A percentile compares a stretch with the other conserved stretches of the same genome.
Evolutionary conservation across 1,139 yeast species (phyloP).

Genomic region (Meyerozyma guilliermondii): DNA sequence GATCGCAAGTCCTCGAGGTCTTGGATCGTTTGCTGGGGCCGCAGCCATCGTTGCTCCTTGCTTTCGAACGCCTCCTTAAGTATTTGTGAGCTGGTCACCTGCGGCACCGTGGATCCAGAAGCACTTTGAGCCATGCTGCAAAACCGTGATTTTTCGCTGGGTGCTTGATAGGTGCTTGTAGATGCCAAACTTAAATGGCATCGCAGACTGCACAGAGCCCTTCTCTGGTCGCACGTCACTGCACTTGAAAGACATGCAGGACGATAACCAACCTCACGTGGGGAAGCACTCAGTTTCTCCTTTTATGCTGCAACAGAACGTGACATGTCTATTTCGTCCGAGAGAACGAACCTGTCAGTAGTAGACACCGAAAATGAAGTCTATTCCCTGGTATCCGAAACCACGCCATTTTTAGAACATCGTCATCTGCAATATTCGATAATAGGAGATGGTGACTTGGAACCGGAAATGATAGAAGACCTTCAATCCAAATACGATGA

Average conservation of each 20-base stretch:
- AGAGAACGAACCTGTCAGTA: neutral
- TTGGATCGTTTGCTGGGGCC: constrained; percentile 50
- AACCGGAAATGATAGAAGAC: constrained; percentile 1
- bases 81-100: constrained; percentile 33
- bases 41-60: constrained; percentile 31
- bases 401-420: neutral
- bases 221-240: neutral
- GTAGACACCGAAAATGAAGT: neutral
- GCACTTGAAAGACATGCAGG: neutral
- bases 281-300: neutral
- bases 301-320: neutral
- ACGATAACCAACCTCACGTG: neutral
- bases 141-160: no score
- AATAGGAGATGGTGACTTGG: neutral
- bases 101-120: constrained; percentile 3
- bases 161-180: neutral
- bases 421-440: neutral
- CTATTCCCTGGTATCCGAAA: neutral
- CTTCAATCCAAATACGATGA: neutral
- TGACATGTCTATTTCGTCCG: neutral
- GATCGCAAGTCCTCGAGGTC: constrained; percentile 80
- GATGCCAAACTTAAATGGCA: neutral
- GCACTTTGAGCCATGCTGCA: neutral
- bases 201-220: neutral
- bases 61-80: constrained; percentile 32